phyloP scores from a whole-genome alignment of 768 basidiomycete genomes.

The Naganishia friedmannii region DNA sequence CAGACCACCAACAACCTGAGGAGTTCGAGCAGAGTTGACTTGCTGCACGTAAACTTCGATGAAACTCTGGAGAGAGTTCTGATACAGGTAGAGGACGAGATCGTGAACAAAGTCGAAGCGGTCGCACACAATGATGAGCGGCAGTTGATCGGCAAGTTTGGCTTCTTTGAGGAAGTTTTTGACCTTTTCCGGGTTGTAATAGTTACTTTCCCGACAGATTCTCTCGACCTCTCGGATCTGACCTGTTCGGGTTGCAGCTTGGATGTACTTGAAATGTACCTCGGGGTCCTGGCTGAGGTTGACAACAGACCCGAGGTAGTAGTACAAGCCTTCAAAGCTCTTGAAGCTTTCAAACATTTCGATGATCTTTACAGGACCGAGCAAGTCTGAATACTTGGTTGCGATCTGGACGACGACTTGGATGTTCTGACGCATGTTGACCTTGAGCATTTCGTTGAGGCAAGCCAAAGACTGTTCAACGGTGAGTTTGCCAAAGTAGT shows the following conservation, averaged over 20 bases:
- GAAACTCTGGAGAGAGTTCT: conserved; percentile 91
- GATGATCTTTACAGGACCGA: conserved; percentile 94
- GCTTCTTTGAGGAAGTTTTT: conserved; percentile 99
- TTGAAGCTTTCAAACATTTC: conserved; percentile 99
- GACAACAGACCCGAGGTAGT: conserved; percentile 96
- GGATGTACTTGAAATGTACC: conserved; percentile 99
- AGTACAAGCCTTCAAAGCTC: conserved; percentile 97
- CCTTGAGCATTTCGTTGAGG: conserved; percentile 91
- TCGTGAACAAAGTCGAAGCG: conserved; percentile 99
- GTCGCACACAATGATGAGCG: conserved; percentile 99
- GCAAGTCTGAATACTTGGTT: conserved; percentile 96
- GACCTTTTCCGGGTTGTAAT: conserved; percentile 98
- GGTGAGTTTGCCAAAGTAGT: conserved; percentile 92
- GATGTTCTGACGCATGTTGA: conserved; percentile 96
- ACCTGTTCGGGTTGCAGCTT: conserved; percentile 94
- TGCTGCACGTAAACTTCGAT: conserved; percentile 99
- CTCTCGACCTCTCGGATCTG: conserved; percentile 99
- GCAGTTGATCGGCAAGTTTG: conserved; percentile 90
- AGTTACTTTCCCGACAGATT: conserved; percentile 94
- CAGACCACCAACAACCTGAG: conserved; percentile 92
- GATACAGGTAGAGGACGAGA: conserved; percentile 95
- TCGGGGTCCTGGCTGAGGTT: conserved; percentile 94
- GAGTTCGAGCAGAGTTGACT: conserved; percentile 94
- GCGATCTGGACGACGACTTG: conserved; percentile 95
- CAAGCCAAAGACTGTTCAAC: conserved; percentile 96